These are phyloP conservation scores for Trifolium repens DNA, from an alignment of 306 rosid species.

Conservation along the genomic window DNA sequence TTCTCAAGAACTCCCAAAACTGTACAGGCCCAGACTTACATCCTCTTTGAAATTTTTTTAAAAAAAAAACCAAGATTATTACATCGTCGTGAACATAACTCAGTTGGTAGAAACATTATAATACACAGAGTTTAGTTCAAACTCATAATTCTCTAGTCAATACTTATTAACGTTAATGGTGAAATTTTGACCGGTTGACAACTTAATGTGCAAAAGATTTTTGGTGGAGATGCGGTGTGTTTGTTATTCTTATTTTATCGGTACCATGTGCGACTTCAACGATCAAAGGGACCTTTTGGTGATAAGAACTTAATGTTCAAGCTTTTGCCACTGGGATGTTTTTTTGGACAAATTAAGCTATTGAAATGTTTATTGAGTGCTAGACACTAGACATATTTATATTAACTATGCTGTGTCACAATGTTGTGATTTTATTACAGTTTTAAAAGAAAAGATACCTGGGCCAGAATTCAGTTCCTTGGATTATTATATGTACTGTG, in stretches of 20 bases:
- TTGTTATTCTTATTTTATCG: no score
- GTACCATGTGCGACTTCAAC: background rate
- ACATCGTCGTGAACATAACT: no score
- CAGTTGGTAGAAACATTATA: no score
- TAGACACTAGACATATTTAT: background rate
- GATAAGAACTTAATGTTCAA: no score
- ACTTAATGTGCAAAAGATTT: background rate
- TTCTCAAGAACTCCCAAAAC: constrained; percentile 21
- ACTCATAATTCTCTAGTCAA: no score
- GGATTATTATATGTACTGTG: background rate
- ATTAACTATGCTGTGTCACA: background rate
- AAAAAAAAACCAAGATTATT: no score
- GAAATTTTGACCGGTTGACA: no score
- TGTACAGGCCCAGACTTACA: background rate
- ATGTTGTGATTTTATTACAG: background rate
- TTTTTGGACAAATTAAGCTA: no score
- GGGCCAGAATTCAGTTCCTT: background rate
- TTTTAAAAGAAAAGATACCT: background rate
- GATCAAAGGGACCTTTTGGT: background rate
- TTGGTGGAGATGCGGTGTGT: background rate
- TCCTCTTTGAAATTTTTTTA: background rate
- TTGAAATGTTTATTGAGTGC: no score
- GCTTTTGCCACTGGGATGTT: background rate
- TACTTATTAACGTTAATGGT: no score
- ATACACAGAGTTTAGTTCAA: no score